These are phyloP conservation scores for Trichoderma harzianum DNA, from an alignment of 2,329 filamentous ascomycete genomes.

Conservation along the genomic window DNA sequence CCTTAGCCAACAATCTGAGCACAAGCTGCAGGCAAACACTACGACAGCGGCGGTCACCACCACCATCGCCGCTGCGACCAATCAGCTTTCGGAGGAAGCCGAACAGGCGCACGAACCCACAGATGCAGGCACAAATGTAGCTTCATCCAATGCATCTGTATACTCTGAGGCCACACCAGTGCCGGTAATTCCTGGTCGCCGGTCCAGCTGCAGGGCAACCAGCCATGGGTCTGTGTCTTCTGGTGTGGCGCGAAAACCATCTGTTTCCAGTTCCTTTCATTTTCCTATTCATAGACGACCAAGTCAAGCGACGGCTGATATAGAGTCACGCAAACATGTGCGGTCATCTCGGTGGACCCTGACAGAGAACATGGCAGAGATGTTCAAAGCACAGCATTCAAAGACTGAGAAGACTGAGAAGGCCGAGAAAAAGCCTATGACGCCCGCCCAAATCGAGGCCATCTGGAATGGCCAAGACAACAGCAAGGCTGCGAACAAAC, in stretches of 20 bases:
- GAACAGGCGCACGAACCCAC: slow-evolving; percentile 14
- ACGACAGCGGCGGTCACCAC: background rate
- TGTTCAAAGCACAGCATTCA: slow-evolving; percentile 53
- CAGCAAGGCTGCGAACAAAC: background rate
- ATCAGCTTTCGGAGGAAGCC: slow-evolving; percentile 5
- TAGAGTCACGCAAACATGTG: slow-evolving; percentile 20
- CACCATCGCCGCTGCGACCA: background rate
- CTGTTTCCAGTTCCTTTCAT: slow-evolving; percentile 37
- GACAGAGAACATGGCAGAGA: slow-evolving; percentile 55
- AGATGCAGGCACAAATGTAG: background rate
- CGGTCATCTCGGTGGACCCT: slow-evolving; percentile 47
- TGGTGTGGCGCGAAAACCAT: slow-evolving; percentile 28
- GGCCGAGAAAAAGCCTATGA: slow-evolving; percentile 55
- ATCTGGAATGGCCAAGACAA: slow-evolving; percentile 18
- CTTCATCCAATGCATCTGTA: slow-evolving; percentile 2
- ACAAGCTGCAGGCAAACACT: slow-evolving; percentile 1
- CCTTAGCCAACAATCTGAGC: slow-evolving; percentile 10
- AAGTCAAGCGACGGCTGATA: slow-evolving; percentile 15
- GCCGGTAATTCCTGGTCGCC: slow-evolving; percentile 12
- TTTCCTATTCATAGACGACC: slow-evolving; percentile 33
- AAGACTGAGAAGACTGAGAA: slow-evolving; percentile 55
- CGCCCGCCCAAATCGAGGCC: slow-evolving; percentile 48
- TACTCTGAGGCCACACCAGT: background rate
- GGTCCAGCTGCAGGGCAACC: background rate
- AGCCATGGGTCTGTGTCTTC: slow-evolving; percentile 19